phyloP scores from a whole-genome alignment of 495 filamentous ascomycete genomes.

The Talaromyces trachyspermus region DNA sequence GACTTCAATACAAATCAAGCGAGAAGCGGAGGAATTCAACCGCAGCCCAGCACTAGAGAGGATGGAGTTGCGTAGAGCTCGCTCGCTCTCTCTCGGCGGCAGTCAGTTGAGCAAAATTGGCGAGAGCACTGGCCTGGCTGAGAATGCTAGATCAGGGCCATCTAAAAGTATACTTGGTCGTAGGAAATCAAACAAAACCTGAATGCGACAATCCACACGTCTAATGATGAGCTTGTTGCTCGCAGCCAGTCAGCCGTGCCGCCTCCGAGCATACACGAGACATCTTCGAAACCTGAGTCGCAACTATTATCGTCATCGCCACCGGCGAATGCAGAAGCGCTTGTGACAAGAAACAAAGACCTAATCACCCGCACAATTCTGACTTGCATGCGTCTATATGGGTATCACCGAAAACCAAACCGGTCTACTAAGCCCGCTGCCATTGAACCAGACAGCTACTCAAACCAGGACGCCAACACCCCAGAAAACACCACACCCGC shows the following conservation, averaged over 20 bases:
- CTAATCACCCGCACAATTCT: conserved; percentile 43
- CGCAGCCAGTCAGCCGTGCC: conserved; percentile 5
- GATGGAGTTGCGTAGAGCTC: conserved; percentile 23
- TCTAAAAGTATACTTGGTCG: conserved; percentile 13
- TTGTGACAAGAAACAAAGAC: conserved; percentile 35
- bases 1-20: conserved; percentile 30
- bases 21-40: conserved; percentile 32
- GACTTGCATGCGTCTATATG: conserved; percentile 59
- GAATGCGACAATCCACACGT: conserved; percentile 13
- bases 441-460: conserved; percentile 8
- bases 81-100: conserved; percentile 32
- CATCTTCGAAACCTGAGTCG: neutral
- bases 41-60: conserved; percentile 26
- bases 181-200: conserved; percentile 14
- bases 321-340: conserved; percentile 26
- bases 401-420: conserved; percentile 41
- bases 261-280: neutral
- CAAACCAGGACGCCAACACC: neutral
- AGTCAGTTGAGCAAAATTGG: conserved; percentile 19
- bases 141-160: conserved; percentile 14
- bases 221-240: conserved; percentile 13
- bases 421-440: conserved; percentile 13
- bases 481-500: conserved; percentile 10
- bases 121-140: conserved; percentile 7
- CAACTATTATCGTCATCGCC: neutral